phyloP scores from a whole-genome alignment of 768 basidiomycete genomes.

The Lentinus tigrinus region DNA sequence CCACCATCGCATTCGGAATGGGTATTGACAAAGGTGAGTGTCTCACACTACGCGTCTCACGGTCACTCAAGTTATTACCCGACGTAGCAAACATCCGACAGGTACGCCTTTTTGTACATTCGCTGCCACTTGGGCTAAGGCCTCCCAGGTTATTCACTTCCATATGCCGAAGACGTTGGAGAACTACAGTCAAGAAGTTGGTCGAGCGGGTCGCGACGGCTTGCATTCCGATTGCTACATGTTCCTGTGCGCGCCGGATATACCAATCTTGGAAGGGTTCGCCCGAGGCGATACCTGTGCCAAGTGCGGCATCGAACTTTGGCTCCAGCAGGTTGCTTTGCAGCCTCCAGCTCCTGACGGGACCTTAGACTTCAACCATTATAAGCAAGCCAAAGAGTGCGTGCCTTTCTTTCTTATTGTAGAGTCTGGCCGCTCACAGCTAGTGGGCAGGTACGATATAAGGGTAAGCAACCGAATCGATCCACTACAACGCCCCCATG shows the following conservation, averaged over 20 bases:
- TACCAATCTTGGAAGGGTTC: slow-evolving; percentile 49
- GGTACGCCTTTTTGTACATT: slow-evolving; percentile 16
- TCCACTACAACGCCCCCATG: neutral
- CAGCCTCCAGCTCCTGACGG: slow-evolving; percentile 36
- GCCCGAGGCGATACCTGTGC: slow-evolving; percentile 47
- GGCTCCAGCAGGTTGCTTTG: slow-evolving; percentile 40
- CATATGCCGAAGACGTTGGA: slow-evolving; percentile 47
- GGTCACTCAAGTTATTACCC: no score
- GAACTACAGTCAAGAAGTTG: slow-evolving; percentile 46
- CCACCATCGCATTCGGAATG: slow-evolving; percentile 49
- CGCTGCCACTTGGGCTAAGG: neutral
- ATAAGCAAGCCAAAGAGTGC: slow-evolving; percentile 39
- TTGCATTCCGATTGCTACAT: slow-evolving; percentile 43
- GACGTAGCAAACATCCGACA: slow-evolving; percentile 35
- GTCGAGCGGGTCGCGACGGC: slow-evolving; percentile 43
- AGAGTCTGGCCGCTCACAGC: neutral
- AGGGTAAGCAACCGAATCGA: slow-evolving; percentile 24
- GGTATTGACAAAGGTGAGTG: slow-evolving; percentile 40
- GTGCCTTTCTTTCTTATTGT: slow-evolving; percentile 4
- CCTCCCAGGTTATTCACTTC: slow-evolving; percentile 37
- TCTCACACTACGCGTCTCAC: neutral
- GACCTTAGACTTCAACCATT: slow-evolving; percentile 41
- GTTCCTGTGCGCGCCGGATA: slow-evolving; percentile 43
- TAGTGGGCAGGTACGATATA: slow-evolving; percentile 38
- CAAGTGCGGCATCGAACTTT: slow-evolving; percentile 36